Conservation (phyloP, 2,329 filamentous ascomycete species). For the Alternaria triticimaculans region DNA sequence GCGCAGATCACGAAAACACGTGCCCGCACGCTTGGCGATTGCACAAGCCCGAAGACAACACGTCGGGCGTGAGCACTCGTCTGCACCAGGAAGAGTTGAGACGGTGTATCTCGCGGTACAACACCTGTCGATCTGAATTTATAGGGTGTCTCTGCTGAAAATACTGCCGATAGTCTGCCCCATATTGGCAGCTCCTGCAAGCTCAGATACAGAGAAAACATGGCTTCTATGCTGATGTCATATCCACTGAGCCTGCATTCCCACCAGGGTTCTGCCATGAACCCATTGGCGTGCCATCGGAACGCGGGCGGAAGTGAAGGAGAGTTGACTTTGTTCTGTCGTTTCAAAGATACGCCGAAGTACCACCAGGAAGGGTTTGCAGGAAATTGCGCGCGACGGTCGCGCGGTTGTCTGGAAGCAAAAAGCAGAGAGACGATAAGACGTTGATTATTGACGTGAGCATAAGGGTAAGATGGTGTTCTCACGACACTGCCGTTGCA, state of each 20-base stretch:
- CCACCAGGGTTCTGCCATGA: not conserved
- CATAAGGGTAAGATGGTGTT: not conserved
- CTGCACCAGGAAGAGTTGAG: not conserved
- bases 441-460: not conserved
- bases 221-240: not conserved
- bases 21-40: not conserved
- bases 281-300: not conserved
- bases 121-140: slow-evolving; percentile 1
- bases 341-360: not conserved
- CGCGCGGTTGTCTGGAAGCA: not conserved
- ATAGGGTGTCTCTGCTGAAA: not conserved
- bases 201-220: not conserved
- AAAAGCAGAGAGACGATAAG: slow-evolving; percentile 1
- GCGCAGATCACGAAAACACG: slow-evolving; percentile 8
- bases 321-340: not conserved
- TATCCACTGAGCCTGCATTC: not conserved
- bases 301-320: not conserved
- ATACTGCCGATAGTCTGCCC: not conserved
- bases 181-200: not conserved
- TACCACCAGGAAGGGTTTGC: slow-evolving; percentile 1
- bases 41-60: not conserved
- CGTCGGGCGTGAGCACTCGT: not conserved
- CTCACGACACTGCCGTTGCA: not conserved
- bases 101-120: not conserved
- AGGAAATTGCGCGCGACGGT: slow-evolving; percentile 4